Evolutionary conservation across 1,139 yeast genomes (phyloP).

Genomic region (Blastobotrys apis): DNA sequence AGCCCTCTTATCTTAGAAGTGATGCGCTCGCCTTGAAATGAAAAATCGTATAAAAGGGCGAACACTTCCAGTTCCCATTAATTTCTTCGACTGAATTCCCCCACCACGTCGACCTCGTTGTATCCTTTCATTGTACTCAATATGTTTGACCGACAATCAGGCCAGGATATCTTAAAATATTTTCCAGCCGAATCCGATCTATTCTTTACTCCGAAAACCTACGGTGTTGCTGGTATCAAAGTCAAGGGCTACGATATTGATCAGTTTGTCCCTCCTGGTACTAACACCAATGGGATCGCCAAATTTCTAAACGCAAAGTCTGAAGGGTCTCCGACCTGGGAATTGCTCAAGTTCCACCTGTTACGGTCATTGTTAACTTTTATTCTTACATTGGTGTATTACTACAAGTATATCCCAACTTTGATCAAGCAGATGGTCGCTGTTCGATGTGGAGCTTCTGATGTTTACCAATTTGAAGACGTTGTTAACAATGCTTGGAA

Average conservation of each 20-base stretch:
- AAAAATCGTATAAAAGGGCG: no score
- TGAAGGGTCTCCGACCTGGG: constrained; percentile 19
- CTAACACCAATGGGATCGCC: constrained; percentile 20
- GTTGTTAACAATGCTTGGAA: constrained; percentile 2
- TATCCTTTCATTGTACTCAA: no score
- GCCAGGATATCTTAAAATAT: no score
- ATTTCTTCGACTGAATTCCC: no score
- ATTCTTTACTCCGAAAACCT: constrained; percentile 24
- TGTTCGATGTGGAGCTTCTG: constrained; percentile 7
- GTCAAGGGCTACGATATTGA: constrained; percentile 28
- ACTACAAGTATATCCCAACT: constrained; percentile 13
- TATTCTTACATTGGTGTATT: constrained; percentile 13
- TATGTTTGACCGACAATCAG: no score
- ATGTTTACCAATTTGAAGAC: constrained; percentile 10
- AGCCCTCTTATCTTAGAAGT: no score
- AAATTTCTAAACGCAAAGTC: not conserved
- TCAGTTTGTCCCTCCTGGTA: constrained; percentile 27
- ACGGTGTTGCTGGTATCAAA: constrained; percentile 24
- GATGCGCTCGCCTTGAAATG: no score
- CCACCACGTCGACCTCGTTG: no score
- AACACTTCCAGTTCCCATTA: no score
- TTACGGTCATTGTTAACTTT: constrained; percentile 19
- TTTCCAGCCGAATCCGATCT: no score
- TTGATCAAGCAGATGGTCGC: constrained; percentile 9
- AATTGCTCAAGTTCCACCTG: constrained; percentile 25